phyloP scores from a whole-genome alignment of 495 filamentous ascomycete genomes.

The Cercophora sp. region DNA sequence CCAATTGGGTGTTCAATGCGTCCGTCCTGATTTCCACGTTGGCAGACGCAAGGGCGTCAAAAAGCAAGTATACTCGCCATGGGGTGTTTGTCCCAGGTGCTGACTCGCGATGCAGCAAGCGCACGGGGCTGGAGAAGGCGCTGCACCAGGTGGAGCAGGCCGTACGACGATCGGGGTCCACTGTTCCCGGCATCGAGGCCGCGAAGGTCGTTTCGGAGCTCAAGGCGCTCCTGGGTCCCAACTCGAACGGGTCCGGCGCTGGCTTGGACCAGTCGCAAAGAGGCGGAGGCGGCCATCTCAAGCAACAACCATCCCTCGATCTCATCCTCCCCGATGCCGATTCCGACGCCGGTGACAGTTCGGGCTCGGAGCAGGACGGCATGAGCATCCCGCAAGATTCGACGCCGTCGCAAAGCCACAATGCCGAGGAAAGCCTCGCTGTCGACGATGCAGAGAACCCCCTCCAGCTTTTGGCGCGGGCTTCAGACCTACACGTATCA shows the following conservation, averaged over 20 bases:
- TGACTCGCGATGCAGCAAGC: conserved; percentile 50
- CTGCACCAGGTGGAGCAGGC: conserved; percentile 71
- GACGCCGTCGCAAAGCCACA: conserved; percentile 29
- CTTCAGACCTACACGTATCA: conserved; percentile 62
- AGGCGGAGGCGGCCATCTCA: conserved; percentile 1
- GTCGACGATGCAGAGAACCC: conserved; percentile 73
- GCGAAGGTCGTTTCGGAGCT: conserved; percentile 54
- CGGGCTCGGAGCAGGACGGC: conserved; percentile 28
- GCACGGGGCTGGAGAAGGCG: conserved; percentile 68
- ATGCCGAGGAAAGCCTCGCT: conserved; percentile 42
- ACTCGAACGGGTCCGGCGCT: conserved; percentile 11
- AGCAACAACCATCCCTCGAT: conserved; percentile 13
- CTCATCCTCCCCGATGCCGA: conserved; percentile 26
- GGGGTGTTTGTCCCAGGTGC: background rate
- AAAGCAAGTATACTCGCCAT: conserved; percentile 48
- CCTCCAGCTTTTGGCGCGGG: conserved; percentile 63
- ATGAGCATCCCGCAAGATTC: conserved; percentile 27
- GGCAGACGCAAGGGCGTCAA: conserved; percentile 72
- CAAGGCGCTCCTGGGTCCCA: conserved; percentile 48
- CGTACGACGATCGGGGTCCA: conserved; percentile 56
- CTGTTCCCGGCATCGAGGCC: conserved; percentile 45
- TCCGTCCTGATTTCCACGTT: conserved; percentile 64
- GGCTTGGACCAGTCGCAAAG: conserved; percentile 13
- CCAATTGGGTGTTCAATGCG: conserved; percentile 54
- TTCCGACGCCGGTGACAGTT: conserved; percentile 30